These are phyloP conservation scores for Aspergillus pseudoglaucus DNA, from an alignment of 2,329 filamentous ascomycete species.

Conservation along the genomic window DNA sequence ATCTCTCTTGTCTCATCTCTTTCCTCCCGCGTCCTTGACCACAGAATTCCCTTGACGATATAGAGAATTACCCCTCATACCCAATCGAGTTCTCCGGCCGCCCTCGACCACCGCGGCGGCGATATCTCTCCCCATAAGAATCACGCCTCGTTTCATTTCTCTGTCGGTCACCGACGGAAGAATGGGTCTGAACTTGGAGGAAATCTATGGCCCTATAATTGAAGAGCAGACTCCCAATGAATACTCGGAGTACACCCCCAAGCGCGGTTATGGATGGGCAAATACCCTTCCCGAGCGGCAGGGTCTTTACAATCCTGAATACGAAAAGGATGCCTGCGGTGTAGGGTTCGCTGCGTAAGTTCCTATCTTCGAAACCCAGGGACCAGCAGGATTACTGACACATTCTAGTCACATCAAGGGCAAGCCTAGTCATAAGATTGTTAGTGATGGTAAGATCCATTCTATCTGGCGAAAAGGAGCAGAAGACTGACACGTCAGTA, in stretches of 20 bases:
- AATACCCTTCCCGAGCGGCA: slow-evolving; percentile 94
- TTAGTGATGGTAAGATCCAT: slow-evolving; percentile 77
- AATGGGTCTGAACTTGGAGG: slow-evolving; percentile 46
- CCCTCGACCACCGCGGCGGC: slow-evolving; percentile 9
- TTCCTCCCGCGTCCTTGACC: slow-evolving; percentile 17
- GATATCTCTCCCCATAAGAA: slow-evolving; percentile 9
- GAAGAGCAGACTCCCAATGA: slow-evolving; percentile 38
- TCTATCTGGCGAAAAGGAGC: neutral
- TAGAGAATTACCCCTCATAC: slow-evolving; percentile 8
- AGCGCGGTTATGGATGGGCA: slow-evolving; percentile 79
- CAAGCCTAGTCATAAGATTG: slow-evolving; percentile 93
- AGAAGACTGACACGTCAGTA: slow-evolving; percentile 27
- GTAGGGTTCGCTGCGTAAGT: slow-evolving; percentile 95
- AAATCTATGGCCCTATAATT: slow-evolving; percentile 42
- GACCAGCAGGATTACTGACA: neutral
- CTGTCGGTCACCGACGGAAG: slow-evolving; percentile 41
- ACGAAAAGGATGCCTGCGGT: slow-evolving; percentile 99
- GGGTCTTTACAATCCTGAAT: slow-evolving; percentile 91
- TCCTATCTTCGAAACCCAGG: neutral
- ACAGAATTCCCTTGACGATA: slow-evolving; percentile 20
- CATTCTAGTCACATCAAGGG: slow-evolving; percentile 83
- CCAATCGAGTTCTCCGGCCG: neutral
- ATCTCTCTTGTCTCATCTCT: slow-evolving; percentile 7
- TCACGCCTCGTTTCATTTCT: slow-evolving; percentile 23
- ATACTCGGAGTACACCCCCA: slow-evolving; percentile 49